These are phyloP conservation scores for Xylaria polymorpha DNA, from an alignment of 2,329 filamentous ascomycete species.

Conservation along the genomic window DNA sequence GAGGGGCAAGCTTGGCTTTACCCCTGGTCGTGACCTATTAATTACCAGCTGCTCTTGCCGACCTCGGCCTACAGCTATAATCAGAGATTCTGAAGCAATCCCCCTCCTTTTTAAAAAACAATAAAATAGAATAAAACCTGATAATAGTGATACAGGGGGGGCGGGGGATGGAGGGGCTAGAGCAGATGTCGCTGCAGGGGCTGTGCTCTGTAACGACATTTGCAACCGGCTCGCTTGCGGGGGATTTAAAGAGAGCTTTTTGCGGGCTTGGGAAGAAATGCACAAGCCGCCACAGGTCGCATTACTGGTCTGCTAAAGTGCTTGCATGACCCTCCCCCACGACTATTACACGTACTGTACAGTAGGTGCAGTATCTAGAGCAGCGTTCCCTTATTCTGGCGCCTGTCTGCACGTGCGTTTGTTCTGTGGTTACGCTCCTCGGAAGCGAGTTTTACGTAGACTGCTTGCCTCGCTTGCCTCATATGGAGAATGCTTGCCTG, in stretches of 20 bases:
- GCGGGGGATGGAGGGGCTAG: neutral
- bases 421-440: neutral
- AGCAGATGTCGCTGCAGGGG: conserved; percentile 7
- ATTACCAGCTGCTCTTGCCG: neutral
- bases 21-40: neutral
- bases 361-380: neutral
- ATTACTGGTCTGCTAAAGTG: neutral
- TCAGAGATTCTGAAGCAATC: neutral
- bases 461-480: neutral
- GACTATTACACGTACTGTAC: neutral
- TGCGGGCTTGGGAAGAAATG: neutral
- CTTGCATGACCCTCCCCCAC: conserved; percentile 2
- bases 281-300: neutral
- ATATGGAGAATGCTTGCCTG: conserved; percentile 3
- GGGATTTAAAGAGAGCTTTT: conserved; percentile 1
- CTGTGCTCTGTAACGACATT: neutral
- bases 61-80: neutral
- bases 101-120: neutral
- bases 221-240: conserved; percentile 1
- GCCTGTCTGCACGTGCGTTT: conserved; percentile 8
- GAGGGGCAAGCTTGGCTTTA: neutral
- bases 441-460: conserved; percentile 4
- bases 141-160: conserved; percentile 1
- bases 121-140: neutral
- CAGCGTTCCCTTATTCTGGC: neutral